Percentiles rank a stretch among this genome's conserved stretches.
phyloP scores from a whole-genome alignment of 1,284 basidiomycete species.

The Sphaerobolus stellatus region DNA sequence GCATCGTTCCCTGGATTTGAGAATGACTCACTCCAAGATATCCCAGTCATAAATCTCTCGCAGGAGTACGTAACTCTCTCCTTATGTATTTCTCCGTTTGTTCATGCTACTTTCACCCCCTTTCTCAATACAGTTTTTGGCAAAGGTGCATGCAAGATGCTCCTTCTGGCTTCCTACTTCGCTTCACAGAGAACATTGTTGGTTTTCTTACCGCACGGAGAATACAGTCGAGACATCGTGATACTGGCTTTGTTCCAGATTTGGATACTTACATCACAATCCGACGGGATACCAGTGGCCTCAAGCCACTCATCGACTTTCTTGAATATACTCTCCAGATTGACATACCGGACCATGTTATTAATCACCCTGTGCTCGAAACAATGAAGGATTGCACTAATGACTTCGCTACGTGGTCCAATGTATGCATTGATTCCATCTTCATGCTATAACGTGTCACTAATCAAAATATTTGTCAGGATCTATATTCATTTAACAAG shows the following conservation, averaged over 20 bases:
- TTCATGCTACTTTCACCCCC: too few species aligned
- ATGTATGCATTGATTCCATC: conserved; percentile 31
- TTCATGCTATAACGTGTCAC: conserved; percentile 8
- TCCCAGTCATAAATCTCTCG: conserved; percentile 1
- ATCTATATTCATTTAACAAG: conserved; percentile 45
- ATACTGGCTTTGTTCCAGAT: conserved; percentile 34
- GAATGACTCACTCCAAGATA: conserved; percentile 8
- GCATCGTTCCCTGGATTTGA: conserved; percentile 22
- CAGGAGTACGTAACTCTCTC: not conserved
- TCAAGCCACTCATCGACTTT: conserved; percentile 51
- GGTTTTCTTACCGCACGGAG: conserved; percentile 40
- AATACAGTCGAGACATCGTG: conserved; percentile 34
- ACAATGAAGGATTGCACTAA: conserved; percentile 40
- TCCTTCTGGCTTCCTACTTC: conserved; percentile 13
- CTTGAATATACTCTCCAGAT: conserved; percentile 54
- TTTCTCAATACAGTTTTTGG: conserved; percentile 12
- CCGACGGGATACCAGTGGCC: conserved; percentile 49
- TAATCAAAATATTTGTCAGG: conserved; percentile 23
- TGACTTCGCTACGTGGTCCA: conserved; percentile 48
- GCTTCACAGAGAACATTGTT: conserved; percentile 37
- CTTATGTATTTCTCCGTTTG: too few species aligned
- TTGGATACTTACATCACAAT: conserved; percentile 47
- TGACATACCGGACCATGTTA: conserved; percentile 34
- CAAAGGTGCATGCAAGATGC: conserved; percentile 1
- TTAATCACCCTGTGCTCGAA: conserved; percentile 31